A percentile compares a stretch with the other conserved stretches of the same genome.
phyloP scores from a whole-genome alignment of 805 yeast species.

The Candida tallmaniae region DNA sequence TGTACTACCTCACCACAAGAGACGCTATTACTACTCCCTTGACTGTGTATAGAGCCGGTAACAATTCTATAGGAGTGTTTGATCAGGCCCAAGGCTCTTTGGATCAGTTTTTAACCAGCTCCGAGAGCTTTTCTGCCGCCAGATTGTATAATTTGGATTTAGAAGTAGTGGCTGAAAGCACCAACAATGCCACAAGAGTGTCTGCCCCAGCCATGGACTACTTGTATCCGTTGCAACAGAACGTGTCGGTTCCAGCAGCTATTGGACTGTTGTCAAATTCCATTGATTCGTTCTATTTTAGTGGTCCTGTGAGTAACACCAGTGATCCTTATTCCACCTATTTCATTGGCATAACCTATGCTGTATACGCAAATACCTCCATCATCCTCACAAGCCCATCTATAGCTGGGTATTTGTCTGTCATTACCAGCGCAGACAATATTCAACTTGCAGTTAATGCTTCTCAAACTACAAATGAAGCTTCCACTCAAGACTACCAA shows the following conservation, averaged over 20 bases:
- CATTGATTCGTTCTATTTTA: slow-evolving; percentile 30
- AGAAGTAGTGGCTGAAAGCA: slow-evolving; percentile 37
- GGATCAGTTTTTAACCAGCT: slow-evolving; percentile 60
- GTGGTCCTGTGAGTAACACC: slow-evolving; percentile 60
- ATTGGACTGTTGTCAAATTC: slow-evolving; percentile 32
- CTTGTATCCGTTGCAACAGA: slow-evolving; percentile 49
- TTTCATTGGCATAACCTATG: slow-evolving; percentile 71
- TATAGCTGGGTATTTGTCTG: slow-evolving; percentile 67
- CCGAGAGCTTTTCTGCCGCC: slow-evolving; percentile 60
- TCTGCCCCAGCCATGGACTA: slow-evolving; percentile 26
- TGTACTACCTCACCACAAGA: slow-evolving; percentile 57
- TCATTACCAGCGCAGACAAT: slow-evolving; percentile 35
- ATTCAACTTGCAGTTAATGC: slow-evolving; percentile 26
- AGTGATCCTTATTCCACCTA: slow-evolving; percentile 30
- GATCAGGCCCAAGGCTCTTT: slow-evolving; percentile 41
- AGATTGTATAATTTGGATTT: slow-evolving; percentile 62
- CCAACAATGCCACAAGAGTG: slow-evolving; percentile 23
- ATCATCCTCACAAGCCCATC: slow-evolving; percentile 51
- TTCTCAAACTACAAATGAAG: slow-evolving; percentile 9
- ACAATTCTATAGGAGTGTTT: slow-evolving; percentile 45
- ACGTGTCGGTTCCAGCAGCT: slow-evolving; percentile 39
- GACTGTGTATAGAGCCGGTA: slow-evolving; percentile 66
- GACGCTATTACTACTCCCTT: slow-evolving; percentile 59
- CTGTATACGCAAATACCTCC: slow-evolving; percentile 70
- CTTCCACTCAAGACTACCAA: slow-evolving; percentile 19